Percentiles rank a stretch among this genome's conserved stretches.
These are phyloP conservation scores for Selaginella moellendorffii DNA, from an alignment of 75 land plant species.

Conservation along the genomic window DNA sequence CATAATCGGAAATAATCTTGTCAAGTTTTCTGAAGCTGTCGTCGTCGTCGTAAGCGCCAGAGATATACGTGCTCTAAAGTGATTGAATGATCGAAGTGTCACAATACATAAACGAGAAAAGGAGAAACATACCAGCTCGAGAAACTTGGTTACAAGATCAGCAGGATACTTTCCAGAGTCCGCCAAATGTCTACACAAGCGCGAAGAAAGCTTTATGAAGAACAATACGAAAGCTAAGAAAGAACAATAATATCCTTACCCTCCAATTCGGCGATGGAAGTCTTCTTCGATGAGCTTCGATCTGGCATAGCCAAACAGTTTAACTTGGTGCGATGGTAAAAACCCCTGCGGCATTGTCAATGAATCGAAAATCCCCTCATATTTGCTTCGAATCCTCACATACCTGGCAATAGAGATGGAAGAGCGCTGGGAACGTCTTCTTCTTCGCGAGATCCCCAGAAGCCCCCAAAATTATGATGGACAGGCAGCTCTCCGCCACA, in stretches of 20 bases:
- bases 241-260: constrained; percentile 55
- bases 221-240: too few relatives aligned
- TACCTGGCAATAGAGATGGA: constrained; percentile 60
- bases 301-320: constrained; percentile 95
- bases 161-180: constrained; percentile 29
- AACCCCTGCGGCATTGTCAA: constrained; percentile 56
- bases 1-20: constrained; percentile 43
- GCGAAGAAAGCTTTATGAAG: too few relatives aligned
- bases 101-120: not conserved
- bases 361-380: too few relatives aligned
- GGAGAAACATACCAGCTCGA: constrained; percentile 42
- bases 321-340: constrained; percentile 48
- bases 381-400: too few relatives aligned
- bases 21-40: constrained; percentile 56
- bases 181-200: not conserved
- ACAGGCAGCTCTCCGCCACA: constrained; percentile 42
- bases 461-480: constrained; percentile 76
- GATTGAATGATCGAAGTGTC: not conserved
- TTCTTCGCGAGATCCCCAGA: constrained; percentile 96
- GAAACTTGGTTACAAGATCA: constrained; percentile 38
- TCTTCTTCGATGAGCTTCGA: constrained; percentile 59
- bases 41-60: constrained; percentile 66
- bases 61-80: constrained; percentile 58
- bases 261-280: constrained; percentile 51
- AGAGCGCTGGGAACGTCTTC: constrained; percentile 85